Base-by-base conservation (phyloP, 1,284 basidiomycete genomes). In the Mycena citricolor region DNA sequence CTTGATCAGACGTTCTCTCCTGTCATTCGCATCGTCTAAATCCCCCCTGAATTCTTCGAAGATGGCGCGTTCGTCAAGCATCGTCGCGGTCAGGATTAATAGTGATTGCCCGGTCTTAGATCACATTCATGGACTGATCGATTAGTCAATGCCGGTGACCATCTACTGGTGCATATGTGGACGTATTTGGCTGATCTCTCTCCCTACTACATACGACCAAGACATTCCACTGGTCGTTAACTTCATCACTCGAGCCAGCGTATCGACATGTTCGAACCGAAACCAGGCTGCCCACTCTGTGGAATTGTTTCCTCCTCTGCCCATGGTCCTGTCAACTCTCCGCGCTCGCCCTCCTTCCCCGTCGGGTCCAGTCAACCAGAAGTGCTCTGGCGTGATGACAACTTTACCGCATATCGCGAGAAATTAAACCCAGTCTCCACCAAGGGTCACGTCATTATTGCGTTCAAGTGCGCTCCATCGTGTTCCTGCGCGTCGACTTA, bases 1-100 rank as follows among this genome's bases (percentile, higher is more conserved):
- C 77, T 94, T 94, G 61, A 94, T 89, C 50, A 94, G 75, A 21
- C 87, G 77, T 58, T 95, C 92, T 31, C 84, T 67, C 49, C 80
- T 70, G 61, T 90, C 86, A 59, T 87, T 78, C 59, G 82, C 73
- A 25, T 81, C 77, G 66, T 92, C 90, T 20, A 92, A 69, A 41
- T 88, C 77, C 30, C 73, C 72, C 51, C 85, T 76, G 64, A 87
- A 90, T 8, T 53, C 51, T 36, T 77, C 67, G 57, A 90, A 90
- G 21, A 66, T 57, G 14, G 57, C 44, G 28, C 63, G 55, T 17
- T 47, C 23, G 30, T 35, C 29, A 28, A 33, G 16, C 41, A 42
- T 51, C 3, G 22, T 20, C 8, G 20, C 22, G 32, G 23, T 32
- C 21, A 17, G 35, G 21, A 29, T 22, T 32, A 25, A 39, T 16